Evolutionary conservation across 2,329 filamentous ascomycete genomes (phyloP), one percentile per base, ranked within the genome.

Genomic region (Neodidymelliopsis sp.): DNA sequence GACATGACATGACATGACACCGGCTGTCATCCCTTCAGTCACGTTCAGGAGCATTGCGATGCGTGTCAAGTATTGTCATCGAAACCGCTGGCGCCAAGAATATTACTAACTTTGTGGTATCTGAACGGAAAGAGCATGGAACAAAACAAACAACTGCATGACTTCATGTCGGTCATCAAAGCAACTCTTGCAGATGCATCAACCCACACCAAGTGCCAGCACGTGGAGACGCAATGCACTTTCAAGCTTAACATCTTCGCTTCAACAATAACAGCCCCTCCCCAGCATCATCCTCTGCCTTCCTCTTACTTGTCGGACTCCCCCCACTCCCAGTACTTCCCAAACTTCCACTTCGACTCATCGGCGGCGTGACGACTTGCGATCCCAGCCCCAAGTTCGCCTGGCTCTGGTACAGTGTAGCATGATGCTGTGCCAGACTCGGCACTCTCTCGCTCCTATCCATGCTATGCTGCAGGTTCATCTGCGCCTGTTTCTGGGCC

Each of bases 331-430:
- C 53, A 42, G 54, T 40, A 35, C 66, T 70, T 28, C 53, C 55
- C 37, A 55, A 42, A 35, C 66, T 70, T 28, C 53, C 55, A 39
- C 60, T 63, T 9, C 66, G 49, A 46, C 65, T 69, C 65, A 66
- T 65, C 2, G 66, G 66, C 15, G 66, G 67, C 25, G 65, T 68
- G 9, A 51, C 51, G 23, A 33, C 30, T 3, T 42, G 45, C 12
- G 28, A 22, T 11, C 46, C 46, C 20, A 43, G 23, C 13, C 40
- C 29, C 36, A 55, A 27, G 16, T 56, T 31, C 10, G 50, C 59
- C 44, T 63, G 56, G 15, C 36, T 44, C 16, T 52, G 49, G 18
- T 46, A 52, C 27, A 52, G 22, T 22, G 40, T 51, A 30, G 39
- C 30, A 34, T 57, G 54, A 23, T 47, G 37, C 19, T 57, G 54